Base-by-base conservation (phyloP, 148 eudicot species). In the Beta vulgaris region DNA sequence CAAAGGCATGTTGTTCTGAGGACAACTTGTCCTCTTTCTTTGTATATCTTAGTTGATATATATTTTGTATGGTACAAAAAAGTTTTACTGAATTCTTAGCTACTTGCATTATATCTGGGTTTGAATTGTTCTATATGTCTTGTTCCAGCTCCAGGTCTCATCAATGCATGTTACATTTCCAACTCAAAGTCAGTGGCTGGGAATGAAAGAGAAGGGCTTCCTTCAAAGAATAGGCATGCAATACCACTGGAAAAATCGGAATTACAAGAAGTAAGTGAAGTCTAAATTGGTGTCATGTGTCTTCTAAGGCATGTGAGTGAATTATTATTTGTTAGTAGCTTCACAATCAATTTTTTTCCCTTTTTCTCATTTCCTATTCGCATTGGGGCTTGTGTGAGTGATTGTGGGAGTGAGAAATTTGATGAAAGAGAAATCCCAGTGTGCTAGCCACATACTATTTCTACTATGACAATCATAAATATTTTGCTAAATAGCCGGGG, bases 151-250 rank as follows among this genome's bases (percentile, higher is more conserved):
- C 75, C 88, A 90, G 83, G 91, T 89, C 73, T 95, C 98, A 61
- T 92, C 98, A 15, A 79, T 95, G 83, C 98, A 95, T 85, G 84
- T 95, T 75, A 95, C 98, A 39, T 95, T 95, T 86, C 84, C 97
- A 55, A 80, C 89, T 58, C 88, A 79, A 84, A 76, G 68, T 76
- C 93, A 95, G 81, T 90, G 92, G 87, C 67, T 61, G 65, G 83
- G 76, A 76, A 80, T 92, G 89, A 84, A 91, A 82, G 91, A 83
- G 54, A 89, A 86, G 75, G 97, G 96, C 46, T 92, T 95, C 77
- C 87, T 95, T 68, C 98, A 92, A 85, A 87, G 98, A 83, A 85
- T 88, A 57, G 98, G 98, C 75, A 92, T 95, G 97, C 98, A 95
- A 80, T 95, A 95, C 77, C 98, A 95, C 85, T 95, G 98, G 98